Conservation (phyloP, 2,329 filamentous ascomycete species). For the Trichophyton rubrum region DNA sequence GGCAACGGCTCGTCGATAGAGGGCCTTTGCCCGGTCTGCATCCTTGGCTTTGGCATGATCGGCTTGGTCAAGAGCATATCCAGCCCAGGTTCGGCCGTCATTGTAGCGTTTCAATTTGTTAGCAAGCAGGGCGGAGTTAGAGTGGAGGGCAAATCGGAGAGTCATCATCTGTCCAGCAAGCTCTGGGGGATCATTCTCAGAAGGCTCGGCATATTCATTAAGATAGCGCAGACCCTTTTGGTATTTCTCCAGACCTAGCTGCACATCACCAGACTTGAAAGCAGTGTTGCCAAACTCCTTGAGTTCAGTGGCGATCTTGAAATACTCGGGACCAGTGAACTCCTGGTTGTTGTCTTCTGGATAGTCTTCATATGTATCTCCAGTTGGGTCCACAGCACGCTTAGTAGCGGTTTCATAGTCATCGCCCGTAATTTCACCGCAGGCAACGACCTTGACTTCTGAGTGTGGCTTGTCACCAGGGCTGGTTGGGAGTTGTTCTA, state of each 20-base stretch:
- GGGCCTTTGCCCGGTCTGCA: constrained; percentile 75
- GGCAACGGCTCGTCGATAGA: constrained; percentile 73
- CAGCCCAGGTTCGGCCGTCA: constrained; percentile 58
- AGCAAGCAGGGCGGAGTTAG: constrained; percentile 74
- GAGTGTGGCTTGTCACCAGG: constrained; percentile 63
- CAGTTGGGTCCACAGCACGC: constrained; percentile 63
- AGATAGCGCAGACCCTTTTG: constrained; percentile 84
- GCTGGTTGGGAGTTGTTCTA: constrained; percentile 71
- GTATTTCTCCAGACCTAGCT: constrained; percentile 74
- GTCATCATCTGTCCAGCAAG: constrained; percentile 54
- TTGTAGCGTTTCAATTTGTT: constrained; percentile 64
- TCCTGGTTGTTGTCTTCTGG: constrained; percentile 66
- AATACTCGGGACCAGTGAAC: constrained; percentile 54
- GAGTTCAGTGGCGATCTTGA: constrained; percentile 69
- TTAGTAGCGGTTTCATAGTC: constrained; percentile 54
- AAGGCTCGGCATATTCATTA: constrained; percentile 63
- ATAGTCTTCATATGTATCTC: constrained; percentile 90
- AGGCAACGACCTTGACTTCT: constrained; percentile 66
- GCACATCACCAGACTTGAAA: constrained; percentile 66
- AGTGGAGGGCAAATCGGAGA: constrained; percentile 75
- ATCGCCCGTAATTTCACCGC: constrained; percentile 67
- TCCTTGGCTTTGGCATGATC: constrained; percentile 50
- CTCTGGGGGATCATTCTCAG: constrained; percentile 57
- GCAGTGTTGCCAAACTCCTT: constrained; percentile 89
- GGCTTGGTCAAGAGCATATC: constrained; percentile 55